phyloP scores from a whole-genome alignment of 306 rosid genomes.

The Lathyrus sativus region DNA sequence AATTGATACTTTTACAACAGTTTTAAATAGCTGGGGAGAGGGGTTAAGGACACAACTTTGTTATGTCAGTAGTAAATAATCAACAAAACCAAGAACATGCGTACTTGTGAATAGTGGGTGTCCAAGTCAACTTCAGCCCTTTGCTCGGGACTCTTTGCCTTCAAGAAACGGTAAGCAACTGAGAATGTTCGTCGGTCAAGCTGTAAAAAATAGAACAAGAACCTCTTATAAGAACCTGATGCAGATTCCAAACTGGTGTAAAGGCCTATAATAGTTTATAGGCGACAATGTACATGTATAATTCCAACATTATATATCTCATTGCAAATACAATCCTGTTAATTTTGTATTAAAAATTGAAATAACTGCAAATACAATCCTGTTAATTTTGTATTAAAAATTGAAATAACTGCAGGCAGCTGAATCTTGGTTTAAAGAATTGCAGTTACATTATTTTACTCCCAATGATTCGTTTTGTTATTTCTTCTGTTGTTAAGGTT shows the following conservation, averaged over 20 bases:
- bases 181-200: slow-evolving; percentile 63
- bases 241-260: slow-evolving; percentile 11
- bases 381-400: neutral
- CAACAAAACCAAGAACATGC: slow-evolving; percentile 31
- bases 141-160: slow-evolving; percentile 92
- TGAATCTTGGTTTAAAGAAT: slow-evolving; percentile 19
- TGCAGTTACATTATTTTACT: neutral
- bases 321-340: slow-evolving; percentile 9
- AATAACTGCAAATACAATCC: too few species aligned
- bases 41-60: slow-evolving; percentile 24
- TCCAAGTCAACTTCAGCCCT: slow-evolving; percentile 98
- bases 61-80: slow-evolving; percentile 21
- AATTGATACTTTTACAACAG: neutral
- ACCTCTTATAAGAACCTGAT: neutral
- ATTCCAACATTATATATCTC: neutral
- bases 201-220: slow-evolving; percentile 48
- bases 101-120: slow-evolving; percentile 88
- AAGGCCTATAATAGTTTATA: neutral
- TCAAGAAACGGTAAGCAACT: slow-evolving; percentile 79
- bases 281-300: neutral
- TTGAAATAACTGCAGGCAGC: neutral
- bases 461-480: neutral
- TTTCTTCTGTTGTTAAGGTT: neutral
- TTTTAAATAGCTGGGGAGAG: slow-evolving; percentile 1
- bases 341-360: neutral